phyloP scores from a whole-genome alignment of 2,329 filamentous ascomycete genomes.

The Zalaria obscura region DNA sequence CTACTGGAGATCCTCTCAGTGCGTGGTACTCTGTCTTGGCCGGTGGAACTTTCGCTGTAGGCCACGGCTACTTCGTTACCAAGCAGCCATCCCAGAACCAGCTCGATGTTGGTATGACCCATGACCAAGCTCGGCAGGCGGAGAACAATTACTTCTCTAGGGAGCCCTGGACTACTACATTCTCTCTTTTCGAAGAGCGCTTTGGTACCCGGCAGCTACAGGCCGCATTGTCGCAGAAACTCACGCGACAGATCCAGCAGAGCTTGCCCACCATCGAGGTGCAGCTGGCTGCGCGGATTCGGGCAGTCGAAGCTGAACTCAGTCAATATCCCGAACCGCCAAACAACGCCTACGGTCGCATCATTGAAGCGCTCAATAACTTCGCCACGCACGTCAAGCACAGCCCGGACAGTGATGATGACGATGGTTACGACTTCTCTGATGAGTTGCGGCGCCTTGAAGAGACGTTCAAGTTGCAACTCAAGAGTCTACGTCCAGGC shows the following conservation, averaged over 20 bases:
- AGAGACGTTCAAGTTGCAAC: background rate
- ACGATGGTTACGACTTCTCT: background rate
- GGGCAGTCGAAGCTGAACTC: conserved; percentile 41
- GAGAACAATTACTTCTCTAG: conserved; percentile 38
- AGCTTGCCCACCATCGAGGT: conserved; percentile 28
- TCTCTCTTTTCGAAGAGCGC: conserved; percentile 24
- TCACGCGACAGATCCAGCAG: conserved; percentile 30
- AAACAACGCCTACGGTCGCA: conserved; percentile 49
- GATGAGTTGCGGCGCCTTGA: conserved; percentile 1
- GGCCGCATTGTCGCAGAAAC: conserved; percentile 29
- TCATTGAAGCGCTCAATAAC: conserved; percentile 43
- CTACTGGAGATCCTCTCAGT: conserved; percentile 30
- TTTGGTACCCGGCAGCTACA: conserved; percentile 42
- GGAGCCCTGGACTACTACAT: conserved; percentile 30
- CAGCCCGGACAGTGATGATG: background rate
- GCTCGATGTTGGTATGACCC: conserved; percentile 27
- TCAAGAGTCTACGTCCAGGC: background rate
- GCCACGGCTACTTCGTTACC: conserved; percentile 68
- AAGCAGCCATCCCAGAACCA: conserved; percentile 45
- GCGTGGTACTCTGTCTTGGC: conserved; percentile 27
- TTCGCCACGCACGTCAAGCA: background rate
- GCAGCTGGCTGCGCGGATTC: conserved; percentile 33
- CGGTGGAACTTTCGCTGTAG: conserved; percentile 46
- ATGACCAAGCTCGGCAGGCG: conserved; percentile 31
- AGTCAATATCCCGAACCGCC: conserved; percentile 46